These are phyloP conservation scores for Hypomyces rosellus DNA, from an alignment of 2,329 filamentous ascomycete genomes.

Conservation along the genomic window DNA sequence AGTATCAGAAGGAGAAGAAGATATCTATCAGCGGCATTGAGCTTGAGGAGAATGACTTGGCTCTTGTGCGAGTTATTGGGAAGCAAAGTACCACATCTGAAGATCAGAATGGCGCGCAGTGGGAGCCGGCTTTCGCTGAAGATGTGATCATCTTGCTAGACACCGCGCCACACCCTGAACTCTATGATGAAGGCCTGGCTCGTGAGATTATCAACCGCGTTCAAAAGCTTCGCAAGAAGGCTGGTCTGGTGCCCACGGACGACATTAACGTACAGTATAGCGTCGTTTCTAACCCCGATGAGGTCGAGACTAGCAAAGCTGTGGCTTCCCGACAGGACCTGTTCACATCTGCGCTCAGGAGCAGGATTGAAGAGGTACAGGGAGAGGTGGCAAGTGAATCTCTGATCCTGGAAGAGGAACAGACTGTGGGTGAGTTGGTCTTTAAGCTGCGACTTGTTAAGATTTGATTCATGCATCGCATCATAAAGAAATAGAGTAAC, in stretches of 20 bases:
- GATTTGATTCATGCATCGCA: too few relatives aligned
- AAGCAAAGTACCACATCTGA: conserved; percentile 64
- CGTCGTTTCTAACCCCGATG: conserved; percentile 71
- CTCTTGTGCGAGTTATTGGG: conserved; percentile 69
- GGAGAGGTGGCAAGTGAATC: too few relatives aligned
- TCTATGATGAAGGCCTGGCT: conserved; percentile 81
- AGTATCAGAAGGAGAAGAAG: conserved; percentile 65
- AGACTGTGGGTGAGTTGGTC: too few relatives aligned
- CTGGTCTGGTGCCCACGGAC: conserved; percentile 81
- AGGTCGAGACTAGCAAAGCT: conserved; percentile 62
- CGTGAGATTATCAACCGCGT: conserved; percentile 91
- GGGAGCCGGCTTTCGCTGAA: conserved; percentile 17
- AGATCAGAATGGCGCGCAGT: conserved; percentile 73
- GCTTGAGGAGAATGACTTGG: conserved; percentile 74
- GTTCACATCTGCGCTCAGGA: not conserved
- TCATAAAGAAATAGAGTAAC: too few relatives aligned
- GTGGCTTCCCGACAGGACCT: conserved; percentile 53
- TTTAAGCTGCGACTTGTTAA: too few relatives aligned
- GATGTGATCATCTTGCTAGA: conserved; percentile 89
- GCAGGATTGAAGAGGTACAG: not conserved
- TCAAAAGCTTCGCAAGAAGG: conserved; percentile 88
- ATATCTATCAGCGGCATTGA: conserved; percentile 81
- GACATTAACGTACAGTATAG: conserved; percentile 93
- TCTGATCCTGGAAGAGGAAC: too few relatives aligned
- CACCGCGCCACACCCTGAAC: conserved; percentile 70